Evolutionary conservation across 176 grass and related monocot genomes (phyloP), one percentile per base, ranked within the genome.

Genomic region (Alopecurus myosuroides): DNA sequence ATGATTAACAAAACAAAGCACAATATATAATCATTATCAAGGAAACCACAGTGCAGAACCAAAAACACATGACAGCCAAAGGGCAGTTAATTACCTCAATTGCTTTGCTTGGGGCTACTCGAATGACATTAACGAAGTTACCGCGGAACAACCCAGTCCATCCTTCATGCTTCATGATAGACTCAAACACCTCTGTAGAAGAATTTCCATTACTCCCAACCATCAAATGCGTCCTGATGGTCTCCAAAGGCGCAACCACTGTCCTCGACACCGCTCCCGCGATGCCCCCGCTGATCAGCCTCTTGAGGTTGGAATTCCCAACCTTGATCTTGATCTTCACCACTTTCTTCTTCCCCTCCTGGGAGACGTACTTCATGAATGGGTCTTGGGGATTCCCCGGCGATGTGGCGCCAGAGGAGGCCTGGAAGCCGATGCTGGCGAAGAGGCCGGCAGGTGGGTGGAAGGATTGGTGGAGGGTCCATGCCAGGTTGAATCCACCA

Each of bases 71-170:
- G 36, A 5, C 9, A 58, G 52, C 17, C 58, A 81, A 3, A 15
- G 12, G 39, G 31, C n/a, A 77, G 30, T 77, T 66, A 56, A 13
- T 91, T 86, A 98, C 95, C 95, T 98, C 92, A 2, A 98, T 89
- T 50, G 95, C 95, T 82, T 98, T 98, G 90, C 95, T 98, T 2
- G 92, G 95, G 51, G 92, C 90, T 5, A 98, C 92, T 29, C 92
- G 88, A 29, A 98, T 88, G 65, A 98, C 95, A 86, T 98, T 95
- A 74, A 95, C 95, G 33, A 98, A 91, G 72, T 95, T 98, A 28
- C 92, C 95, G 23, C 95, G 92, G 70, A 98, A 93, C 60, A 98
- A 73, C 0, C 95, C 95, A 2, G 88, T 91, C 95, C 95, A 95
- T 12, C 95, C 92, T 71, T 98, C 95, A 42, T 88, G 80, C 83